phyloP scores from a whole-genome alignment of 2,329 filamentous ascomycete genomes.

The Trichoderma citrinoviride region DNA sequence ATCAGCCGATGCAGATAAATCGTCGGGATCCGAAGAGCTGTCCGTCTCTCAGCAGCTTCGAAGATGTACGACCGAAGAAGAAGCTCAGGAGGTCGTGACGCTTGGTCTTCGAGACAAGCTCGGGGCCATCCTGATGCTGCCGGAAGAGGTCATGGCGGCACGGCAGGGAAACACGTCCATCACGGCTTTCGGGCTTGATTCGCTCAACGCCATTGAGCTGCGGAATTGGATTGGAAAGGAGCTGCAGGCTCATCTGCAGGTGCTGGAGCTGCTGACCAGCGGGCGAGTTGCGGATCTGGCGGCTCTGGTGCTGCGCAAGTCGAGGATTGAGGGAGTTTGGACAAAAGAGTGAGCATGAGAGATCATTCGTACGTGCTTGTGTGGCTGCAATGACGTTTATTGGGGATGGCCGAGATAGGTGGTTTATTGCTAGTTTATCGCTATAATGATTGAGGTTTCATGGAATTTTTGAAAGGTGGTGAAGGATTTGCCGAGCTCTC shows the following conservation, averaged over 20 bases:
- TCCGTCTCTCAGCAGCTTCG: constrained; percentile 25
- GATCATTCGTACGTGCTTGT: not conserved
- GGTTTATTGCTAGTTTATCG: not conserved
- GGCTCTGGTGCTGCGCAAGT: constrained; percentile 30
- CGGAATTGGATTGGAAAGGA: constrained; percentile 51
- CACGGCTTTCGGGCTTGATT: constrained; percentile 40
- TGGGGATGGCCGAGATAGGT: too few species aligned
- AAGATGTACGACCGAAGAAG: constrained; percentile 21
- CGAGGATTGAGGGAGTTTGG: constrained; percentile 27
- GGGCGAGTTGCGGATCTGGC: constrained; percentile 37
- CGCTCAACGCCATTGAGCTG: constrained; percentile 49
- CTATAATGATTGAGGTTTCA: not conserved
- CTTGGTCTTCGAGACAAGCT: constrained; percentile 32
- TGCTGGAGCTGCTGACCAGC: constrained; percentile 53
- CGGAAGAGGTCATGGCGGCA: constrained; percentile 26
- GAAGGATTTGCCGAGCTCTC: not conserved
- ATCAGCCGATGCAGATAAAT: constrained; percentile 20
- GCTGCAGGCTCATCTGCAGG: constrained; percentile 45
- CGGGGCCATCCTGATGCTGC: constrained; percentile 36
- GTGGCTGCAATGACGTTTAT: too few species aligned
- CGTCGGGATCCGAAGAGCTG: constrained; percentile 17
- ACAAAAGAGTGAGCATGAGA: not conserved
- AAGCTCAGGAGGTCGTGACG: constrained; percentile 30
- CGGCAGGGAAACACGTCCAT: constrained; percentile 27
- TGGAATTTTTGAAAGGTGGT: too few species aligned